Evolutionary conservation across 139 green algal genomes (phyloP), one percentile per base, ranked within the genome.

Genomic region (Micractinium sp.): DNA sequence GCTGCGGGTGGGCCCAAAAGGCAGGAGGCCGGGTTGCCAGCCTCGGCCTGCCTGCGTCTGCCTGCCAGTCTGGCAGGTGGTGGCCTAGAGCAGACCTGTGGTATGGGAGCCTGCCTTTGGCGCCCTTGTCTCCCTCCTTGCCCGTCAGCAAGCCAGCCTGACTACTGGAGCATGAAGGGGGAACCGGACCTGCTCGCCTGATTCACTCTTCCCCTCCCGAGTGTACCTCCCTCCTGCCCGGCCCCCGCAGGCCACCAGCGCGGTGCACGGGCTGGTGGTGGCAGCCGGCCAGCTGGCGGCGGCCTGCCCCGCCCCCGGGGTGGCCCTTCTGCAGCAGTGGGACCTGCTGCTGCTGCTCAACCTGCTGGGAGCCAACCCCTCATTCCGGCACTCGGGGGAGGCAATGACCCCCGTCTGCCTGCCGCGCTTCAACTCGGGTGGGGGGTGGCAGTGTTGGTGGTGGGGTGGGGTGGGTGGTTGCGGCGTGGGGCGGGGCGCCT

Each of bases 271-370:
- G 12, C 74, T 97, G 87, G 83, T 97, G 22, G 88, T 95, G 84
- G 90, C 86, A 4, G 93, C 89, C 9, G 84, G 56, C 12, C 29
- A 66, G 0, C 85, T 95, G 39, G 88, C 95, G 31, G 90, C 92
- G 1, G 31, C 93, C 63, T 87, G 85, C 9, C 71, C 90, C 13
- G 86, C 86, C 18, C 85, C 90, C 47, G 79, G 79, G 5, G 77
- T 91, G 61, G 83, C 92, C 20, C 71, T 83, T 0, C 80, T 97
- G 56, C 87, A 96, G 80, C 91, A 93, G 13, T 89, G 93, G 35
- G 96, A 98, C 85, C 25, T 98, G 60, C 91, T 98, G 80, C 91
- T 97, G 79, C 88, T 98, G 31, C 86, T 92, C 73, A 98, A 96
- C 90, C 96, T 98, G 67, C 85, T 98, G 53, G 87, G 83, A 0